Conservation (phyloP, 345 rosid species). For the Populus nigra region DNA sequence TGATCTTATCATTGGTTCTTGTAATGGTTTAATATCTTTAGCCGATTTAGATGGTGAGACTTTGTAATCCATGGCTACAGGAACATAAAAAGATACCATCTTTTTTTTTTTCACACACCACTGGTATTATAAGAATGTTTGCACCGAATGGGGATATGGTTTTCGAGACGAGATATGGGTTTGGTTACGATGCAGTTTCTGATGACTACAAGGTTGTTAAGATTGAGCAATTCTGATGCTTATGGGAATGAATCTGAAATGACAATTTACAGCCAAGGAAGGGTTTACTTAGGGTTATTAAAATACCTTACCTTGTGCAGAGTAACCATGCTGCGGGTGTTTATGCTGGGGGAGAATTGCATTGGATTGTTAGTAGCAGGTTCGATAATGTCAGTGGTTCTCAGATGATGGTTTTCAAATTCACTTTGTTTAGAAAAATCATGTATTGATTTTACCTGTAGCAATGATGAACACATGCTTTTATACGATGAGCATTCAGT, state of each 20-base stretch:
- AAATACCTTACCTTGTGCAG: not conserved
- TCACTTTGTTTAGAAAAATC: no score
- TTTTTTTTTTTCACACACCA: not conserved
- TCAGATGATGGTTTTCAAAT: not conserved
- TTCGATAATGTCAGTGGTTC: not conserved
- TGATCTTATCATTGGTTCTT: not conserved
- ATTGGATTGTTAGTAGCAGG: not conserved
- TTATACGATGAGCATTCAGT: no score
- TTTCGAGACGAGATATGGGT: not conserved
- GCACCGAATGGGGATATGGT: not conserved
- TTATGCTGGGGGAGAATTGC: not conserved
- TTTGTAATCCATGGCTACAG: not conserved
- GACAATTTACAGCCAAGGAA: not conserved
- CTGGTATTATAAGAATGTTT: not conserved
- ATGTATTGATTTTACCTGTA: no score
- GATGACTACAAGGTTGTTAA: not conserved
- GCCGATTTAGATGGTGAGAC: not conserved
- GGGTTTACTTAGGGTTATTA: not conserved
- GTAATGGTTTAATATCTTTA: not conserved
- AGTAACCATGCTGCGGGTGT: not conserved
- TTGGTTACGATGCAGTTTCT: not conserved
- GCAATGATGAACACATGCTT: no score
- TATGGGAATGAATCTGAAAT: not conserved
- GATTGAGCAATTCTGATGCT: not conserved
- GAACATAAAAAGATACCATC: not conserved